Evolutionary conservation across 352 stramenopile species (phyloP), one percentile per base, ranked within the genome.

Genomic region (Phytophthora cajani): DNA sequence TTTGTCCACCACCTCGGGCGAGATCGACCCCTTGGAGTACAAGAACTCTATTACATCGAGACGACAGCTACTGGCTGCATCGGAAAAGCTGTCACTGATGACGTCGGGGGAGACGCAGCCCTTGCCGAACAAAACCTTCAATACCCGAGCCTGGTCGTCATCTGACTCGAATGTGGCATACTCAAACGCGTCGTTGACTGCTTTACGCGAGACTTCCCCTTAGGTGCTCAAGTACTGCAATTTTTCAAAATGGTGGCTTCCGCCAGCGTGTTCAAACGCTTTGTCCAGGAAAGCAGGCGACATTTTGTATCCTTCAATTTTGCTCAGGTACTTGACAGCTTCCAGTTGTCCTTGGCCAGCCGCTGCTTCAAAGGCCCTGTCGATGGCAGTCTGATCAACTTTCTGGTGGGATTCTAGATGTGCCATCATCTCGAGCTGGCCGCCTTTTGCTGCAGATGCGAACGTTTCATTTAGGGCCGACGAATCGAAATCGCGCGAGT

Each of bases 1-100:
- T 33, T 33, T 33, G 30, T 33, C 30, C 8, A 33, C 30, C 30
- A 33, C 1, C 30, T 33, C 30, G 8, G 30, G 30, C 8, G 30
- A 33, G 30, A 33, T 33, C 30, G 30, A 33, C 30, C 30, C 30
- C 30, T 33, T 33, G 30, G 30, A 33, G 30, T 33, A 33, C 30
- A 33, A 30, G 23, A 63, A 54, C 57, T 63, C 12, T n/a, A 63
- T 27, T 3, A 46, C 42, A 25, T 63, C 57, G 10, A 63, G 17
- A 19, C 25, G 33, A 25, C 55, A 62, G 14, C 5, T 38, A 3
- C 21, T 51, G 5, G 55, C 36, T 32, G 36, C 36, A 3, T 40
- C 21, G 19, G 53, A 19, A 59, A 49, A 49, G 11, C 10, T 32
- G 10, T 62, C 55, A 17, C 21, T 51, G 7, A 44, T 44, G 38